A percentile compares a stretch with the other conserved stretches of the same genome.
phyloP scores from a whole-genome alignment of 257 asterid genomes.

The Jacaranda mimosifolia region DNA sequence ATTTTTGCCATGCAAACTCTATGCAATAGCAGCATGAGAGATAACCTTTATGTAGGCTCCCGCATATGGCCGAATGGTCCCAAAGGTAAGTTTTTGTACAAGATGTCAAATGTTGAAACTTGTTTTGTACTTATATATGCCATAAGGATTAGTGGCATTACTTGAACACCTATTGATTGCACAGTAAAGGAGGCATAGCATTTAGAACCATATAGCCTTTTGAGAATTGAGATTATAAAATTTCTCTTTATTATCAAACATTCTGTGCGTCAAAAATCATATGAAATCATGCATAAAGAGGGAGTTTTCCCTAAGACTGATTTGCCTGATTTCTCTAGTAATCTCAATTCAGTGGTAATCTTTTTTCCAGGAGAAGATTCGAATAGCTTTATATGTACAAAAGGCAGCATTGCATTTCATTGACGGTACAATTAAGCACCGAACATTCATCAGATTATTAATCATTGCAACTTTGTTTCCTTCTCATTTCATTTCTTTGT shows the following conservation, averaged over 20 bases:
- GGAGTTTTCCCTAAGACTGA: neutral
- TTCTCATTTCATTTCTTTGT: conserved; percentile 36
- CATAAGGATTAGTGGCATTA: neutral
- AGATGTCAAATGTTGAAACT: neutral
- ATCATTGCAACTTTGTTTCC: conserved; percentile 22
- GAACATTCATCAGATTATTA: neutral
- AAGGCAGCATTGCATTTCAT: conserved; percentile 81
- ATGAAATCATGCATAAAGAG: conserved; percentile 12
- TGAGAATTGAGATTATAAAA: conserved; percentile 10
- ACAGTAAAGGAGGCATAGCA: neutral
- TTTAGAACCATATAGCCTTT: neutral
- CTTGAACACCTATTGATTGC: conserved; percentile 6
- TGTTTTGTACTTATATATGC: neutral
- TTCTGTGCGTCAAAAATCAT: neutral
- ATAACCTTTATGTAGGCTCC: neutral
- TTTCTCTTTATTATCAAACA: neutral
- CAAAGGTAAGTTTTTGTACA: neutral
- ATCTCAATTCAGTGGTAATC: neutral
- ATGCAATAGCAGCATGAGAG: neutral
- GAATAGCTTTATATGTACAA: conserved; percentile 76
- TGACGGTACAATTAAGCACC: conserved; percentile 55
- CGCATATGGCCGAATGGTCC: neutral
- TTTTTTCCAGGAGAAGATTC: conserved; percentile 70
- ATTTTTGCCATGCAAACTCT: neutral
- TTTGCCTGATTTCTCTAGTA: neutral